A percentile compares a stretch with the other conserved stretches of the same genome.
These are phyloP conservation scores for Domatiomyces globalis DNA, from an alignment of 2,329 filamentous ascomycete species.

Conservation along the genomic window DNA sequence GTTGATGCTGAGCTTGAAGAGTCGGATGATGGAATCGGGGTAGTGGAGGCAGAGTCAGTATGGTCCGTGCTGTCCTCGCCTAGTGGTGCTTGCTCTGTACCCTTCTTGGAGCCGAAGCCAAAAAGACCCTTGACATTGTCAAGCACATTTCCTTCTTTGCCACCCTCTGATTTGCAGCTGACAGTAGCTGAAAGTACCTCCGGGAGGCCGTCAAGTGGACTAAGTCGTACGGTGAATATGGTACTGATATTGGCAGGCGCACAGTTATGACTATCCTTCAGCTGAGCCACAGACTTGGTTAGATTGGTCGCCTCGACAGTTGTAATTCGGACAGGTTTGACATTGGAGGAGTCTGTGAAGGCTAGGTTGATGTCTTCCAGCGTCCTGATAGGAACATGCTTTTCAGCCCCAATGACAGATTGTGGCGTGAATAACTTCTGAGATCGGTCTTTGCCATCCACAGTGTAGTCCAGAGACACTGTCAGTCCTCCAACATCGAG, in stretches of 20 bases:
- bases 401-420: slow-evolving; percentile 62
- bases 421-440: slow-evolving; percentile 72
- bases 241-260: slow-evolving; percentile 62
- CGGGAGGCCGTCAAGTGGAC: slow-evolving; percentile 60
- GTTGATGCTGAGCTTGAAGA: slow-evolving; percentile 19
- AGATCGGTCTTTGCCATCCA: slow-evolving; percentile 55
- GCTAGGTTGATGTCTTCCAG: slow-evolving; percentile 65
- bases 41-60: slow-evolving; percentile 19
- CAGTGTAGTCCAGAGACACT: slow-evolving; percentile 60
- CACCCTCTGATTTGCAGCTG: slow-evolving; percentile 67
- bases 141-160: slow-evolving; percentile 66
- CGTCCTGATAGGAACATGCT: slow-evolving; percentile 74
- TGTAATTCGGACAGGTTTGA: slow-evolving; percentile 46
- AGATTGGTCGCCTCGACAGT: slow-evolving; percentile 68
- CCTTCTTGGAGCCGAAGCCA: slow-evolving; percentile 83
- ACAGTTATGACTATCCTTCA: slow-evolving; percentile 69
- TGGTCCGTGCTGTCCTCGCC: slow-evolving; percentile 44
- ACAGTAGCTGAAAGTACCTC: slow-evolving; percentile 62
- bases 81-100: slow-evolving; percentile 54
- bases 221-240: slow-evolving; percentile 62
- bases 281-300: slow-evolving; percentile 62
- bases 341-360: slow-evolving; percentile 58
- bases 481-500: slow-evolving; percentile 63
- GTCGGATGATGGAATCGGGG: slow-evolving; percentile 15
- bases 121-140: slow-evolving; percentile 94